These are phyloP conservation scores for Hippophae gyantsensis DNA, from an alignment of 306 rosid genomes.

Conservation along the genomic window DNA sequence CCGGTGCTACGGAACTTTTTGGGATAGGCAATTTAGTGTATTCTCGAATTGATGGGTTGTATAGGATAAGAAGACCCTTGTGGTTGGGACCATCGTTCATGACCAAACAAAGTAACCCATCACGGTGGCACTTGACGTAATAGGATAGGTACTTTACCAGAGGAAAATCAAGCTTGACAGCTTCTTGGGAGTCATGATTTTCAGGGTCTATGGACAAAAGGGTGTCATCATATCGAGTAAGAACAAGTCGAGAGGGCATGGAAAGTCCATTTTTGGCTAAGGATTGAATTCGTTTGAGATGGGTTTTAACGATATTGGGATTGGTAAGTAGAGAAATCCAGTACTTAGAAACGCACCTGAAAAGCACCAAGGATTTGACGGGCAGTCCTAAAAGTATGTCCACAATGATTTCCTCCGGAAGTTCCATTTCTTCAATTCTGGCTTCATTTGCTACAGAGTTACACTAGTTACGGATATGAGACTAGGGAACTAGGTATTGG, in stretches of 20 bases:
- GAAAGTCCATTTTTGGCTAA: not conserved
- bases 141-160: conserved; percentile 17
- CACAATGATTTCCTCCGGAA: conserved; percentile 26
- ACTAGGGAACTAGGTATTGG: no score
- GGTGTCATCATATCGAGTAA: conserved; percentile 31
- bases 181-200: conserved; percentile 2
- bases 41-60: conserved; percentile 31
- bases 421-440: conserved; percentile 1
- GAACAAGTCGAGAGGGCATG: conserved; percentile 13
- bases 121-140: conserved; percentile 38
- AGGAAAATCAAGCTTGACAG: conserved; percentile 16
- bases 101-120: conserved; percentile 37
- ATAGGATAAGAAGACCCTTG: conserved; percentile 23
- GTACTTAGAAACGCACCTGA: conserved; percentile 32
- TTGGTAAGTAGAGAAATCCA: conserved; percentile 24
- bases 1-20: conserved; percentile 18
- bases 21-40: conserved; percentile 25
- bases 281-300: conserved; percentile 10
- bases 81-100: conserved; percentile 18
- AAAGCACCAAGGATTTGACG: conserved; percentile 20
- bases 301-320: conserved; percentile 17
- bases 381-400: conserved; percentile 33
- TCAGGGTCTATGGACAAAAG: conserved; percentile 22
- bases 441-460: no score
- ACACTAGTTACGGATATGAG: no score